Conservation (phyloP, 179 eudicot species). For the Silene noctiflora region DNA sequence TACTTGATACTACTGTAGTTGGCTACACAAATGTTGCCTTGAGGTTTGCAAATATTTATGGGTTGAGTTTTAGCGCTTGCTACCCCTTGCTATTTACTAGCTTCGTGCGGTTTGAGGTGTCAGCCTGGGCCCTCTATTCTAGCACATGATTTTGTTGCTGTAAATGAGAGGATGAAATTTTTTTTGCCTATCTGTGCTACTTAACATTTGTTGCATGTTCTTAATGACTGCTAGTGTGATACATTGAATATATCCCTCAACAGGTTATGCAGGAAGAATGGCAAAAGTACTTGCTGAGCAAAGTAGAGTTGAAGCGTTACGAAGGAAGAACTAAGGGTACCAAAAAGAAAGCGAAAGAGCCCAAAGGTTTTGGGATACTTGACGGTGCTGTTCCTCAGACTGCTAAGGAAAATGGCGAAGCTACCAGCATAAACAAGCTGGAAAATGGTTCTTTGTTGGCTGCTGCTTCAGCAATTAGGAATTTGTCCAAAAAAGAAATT, state of each 20-base stretch:
- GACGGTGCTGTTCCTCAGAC: slow-evolving; percentile 57
- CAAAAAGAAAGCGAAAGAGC: slow-evolving; percentile 76
- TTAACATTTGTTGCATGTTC: not conserved
- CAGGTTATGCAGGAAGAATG: slow-evolving; percentile 92
- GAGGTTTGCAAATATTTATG: no score
- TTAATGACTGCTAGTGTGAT: not conserved
- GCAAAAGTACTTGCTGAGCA: slow-evolving; percentile 92
- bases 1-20: no score
- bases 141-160: not conserved
- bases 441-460: slow-evolving; percentile 81
- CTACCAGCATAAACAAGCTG: slow-evolving; percentile 63
- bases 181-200: not conserved
- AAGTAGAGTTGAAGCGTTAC: slow-evolving; percentile 68
- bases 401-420: slow-evolving; percentile 61
- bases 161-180: not conserved
- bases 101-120: not conserved
- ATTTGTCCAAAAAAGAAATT: slow-evolving; percentile 39
- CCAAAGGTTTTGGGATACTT: slow-evolving; percentile 89
- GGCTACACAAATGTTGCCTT: not conserved
- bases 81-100: no score
- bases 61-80: no score
- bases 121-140: not conserved
- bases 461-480: slow-evolving; percentile 68
- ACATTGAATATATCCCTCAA: slow-evolving; percentile 8
- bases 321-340: slow-evolving; percentile 61